Evolutionary conservation across 2,329 filamentous ascomycete genomes (phyloP), one percentile per base, ranked within the genome.

Genomic region (Trichothecium roseum): DNA sequence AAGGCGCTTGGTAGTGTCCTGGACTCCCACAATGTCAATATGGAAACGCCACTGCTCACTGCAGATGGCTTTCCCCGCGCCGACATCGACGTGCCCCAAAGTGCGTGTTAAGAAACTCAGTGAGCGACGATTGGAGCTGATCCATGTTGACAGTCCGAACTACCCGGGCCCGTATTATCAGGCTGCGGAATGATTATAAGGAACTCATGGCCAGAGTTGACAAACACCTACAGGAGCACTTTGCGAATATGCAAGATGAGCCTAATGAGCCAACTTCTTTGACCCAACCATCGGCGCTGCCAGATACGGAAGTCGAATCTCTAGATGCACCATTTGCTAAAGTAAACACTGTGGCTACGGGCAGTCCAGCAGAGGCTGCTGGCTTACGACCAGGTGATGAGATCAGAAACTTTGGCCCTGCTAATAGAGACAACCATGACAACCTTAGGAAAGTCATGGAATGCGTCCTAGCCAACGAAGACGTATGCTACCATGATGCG

Each of bases 21-120:
- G n/a, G 84, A 87, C 45, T 91, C 87, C 45, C 89, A 96, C 66
- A 79, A 82, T 30, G 89, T 94, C 36, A 80, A 83, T 50, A 98
- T 98, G 91, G 80, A 81, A 49, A 95, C 91, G 7, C 70, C 77
- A 39, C 74, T 98, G 28, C 76, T 86, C 17, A 95, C 89, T 12
- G 74, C 78, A 41, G 91, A 96, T 60, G 91, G 91, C 32, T 98
- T 85, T 55, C 91, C 91, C 22, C 76, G 91, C 53, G 81, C 84
- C 49, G 91, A 98, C 59, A 80, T 98, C 44, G 91, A 98, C 56
- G 83, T 98, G 42, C 82, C 91, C 18, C 89, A 95, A 62, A 91
- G 86, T 91, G 76, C 45, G 68, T 37, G 24, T 13, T 20, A 35
- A 35, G 8, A 26, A 18, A 30, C 24, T 3, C 7, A 27, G 18